These are phyloP conservation scores for Lentinula boryana DNA, from an alignment of 768 basidiomycete species.

Conservation along the genomic window DNA sequence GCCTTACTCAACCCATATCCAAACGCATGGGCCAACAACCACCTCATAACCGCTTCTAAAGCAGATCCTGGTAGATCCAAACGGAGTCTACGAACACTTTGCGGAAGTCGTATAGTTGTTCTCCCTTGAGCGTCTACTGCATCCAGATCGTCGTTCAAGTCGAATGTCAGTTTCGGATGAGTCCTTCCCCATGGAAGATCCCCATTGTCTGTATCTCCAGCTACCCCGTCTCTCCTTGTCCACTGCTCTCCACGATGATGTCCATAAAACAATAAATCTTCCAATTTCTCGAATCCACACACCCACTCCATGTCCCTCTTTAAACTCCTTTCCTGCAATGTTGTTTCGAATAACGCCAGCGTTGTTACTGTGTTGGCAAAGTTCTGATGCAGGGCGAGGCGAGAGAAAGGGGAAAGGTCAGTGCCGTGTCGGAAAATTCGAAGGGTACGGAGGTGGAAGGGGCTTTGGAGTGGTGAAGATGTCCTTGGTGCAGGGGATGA, in stretches of 20 bases:
- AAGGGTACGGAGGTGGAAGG: background rate
- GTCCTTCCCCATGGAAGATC: background rate
- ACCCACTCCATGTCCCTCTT: background rate
- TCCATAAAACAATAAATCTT: conserved; percentile 1
- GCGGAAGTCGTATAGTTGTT: background rate
- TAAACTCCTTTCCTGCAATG: background rate
- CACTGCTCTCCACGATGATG: background rate
- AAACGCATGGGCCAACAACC: background rate
- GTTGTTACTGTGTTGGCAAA: background rate
- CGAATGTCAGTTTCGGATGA: background rate
- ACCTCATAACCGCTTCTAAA: background rate
- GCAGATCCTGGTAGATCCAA: background rate
- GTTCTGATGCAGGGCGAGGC: background rate
- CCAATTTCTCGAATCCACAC: background rate
- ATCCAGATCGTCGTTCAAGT: background rate
- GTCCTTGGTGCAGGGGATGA: background rate
- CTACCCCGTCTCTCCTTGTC: background rate
- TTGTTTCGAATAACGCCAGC: background rate
- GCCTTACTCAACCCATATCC: background rate
- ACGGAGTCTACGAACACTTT: background rate
- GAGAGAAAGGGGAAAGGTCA: background rate
- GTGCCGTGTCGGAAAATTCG: background rate
- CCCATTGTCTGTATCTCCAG: background rate
- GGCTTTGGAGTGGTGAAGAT: background rate
- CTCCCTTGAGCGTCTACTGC: background rate